phyloP scores from a whole-genome alignment of 2,329 filamentous ascomycete genomes.

The Beauveria australis region DNA sequence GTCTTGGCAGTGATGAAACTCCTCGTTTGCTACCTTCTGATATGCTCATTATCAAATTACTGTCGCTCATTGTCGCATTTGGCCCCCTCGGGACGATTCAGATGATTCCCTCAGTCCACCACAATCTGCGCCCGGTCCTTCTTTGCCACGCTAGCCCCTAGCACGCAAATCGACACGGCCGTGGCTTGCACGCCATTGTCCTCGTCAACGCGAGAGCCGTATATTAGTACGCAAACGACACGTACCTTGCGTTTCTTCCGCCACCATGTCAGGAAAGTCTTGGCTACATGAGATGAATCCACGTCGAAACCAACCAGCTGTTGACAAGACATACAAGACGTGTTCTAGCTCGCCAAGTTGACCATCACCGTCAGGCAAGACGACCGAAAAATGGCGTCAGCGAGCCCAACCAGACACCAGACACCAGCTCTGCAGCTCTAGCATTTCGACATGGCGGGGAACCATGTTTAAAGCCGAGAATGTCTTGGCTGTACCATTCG shows the following conservation, averaged over 20 bases:
- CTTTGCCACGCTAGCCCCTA: not conserved
- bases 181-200: not conserved
- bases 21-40: not conserved
- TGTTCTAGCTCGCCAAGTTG: not conserved
- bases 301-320: not conserved
- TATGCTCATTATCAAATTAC: not conserved
- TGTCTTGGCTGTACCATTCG: not conserved
- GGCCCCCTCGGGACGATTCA: too few relatives aligned
- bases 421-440: not conserved
- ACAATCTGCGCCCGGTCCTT: not conserved
- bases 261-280: not conserved
- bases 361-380: not conserved
- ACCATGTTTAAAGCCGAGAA: not conserved
- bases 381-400: not conserved
- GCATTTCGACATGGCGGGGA: not conserved
- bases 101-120: too few relatives aligned
- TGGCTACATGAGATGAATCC: not conserved
- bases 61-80: not conserved
- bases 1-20: not conserved
- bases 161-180: not conserved
- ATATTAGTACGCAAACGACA: not conserved
- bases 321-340: not conserved
- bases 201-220: constrained; percentile 2
- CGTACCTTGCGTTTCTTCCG: not conserved
- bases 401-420: not conserved